Evolutionary conservation across 202 grass and related monocot species (phyloP).

Genomic region (Saccharum hybrid): DNA sequence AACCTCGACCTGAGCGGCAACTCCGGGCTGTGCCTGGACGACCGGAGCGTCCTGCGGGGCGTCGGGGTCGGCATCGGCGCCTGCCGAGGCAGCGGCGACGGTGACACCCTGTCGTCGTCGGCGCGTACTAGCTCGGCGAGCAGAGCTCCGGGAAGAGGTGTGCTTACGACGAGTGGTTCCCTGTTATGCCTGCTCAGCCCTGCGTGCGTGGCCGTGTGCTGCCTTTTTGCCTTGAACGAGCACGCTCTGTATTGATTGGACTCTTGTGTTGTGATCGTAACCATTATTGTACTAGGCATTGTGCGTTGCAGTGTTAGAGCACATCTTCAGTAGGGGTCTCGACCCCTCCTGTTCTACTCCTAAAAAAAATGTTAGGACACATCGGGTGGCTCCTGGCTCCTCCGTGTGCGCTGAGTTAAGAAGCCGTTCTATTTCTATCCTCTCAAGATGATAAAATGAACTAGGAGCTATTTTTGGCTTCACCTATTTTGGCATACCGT

Average conservation of each 20-base stretch:
- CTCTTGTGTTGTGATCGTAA: not conserved
- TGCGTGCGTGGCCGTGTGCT: conserved; percentile 18
- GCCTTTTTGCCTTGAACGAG: conserved; percentile 37
- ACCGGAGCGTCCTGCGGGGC: conserved; percentile 50
- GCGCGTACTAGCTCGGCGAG: not conserved
- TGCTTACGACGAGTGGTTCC: not conserved
- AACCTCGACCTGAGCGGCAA: conserved; percentile 94
- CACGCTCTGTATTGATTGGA: conserved; percentile 15
- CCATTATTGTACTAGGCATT: not conserved
- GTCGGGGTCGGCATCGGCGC: conserved; percentile 52
- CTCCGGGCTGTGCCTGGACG: conserved; percentile 73
- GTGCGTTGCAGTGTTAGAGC: not conserved
- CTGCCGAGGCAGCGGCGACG: conserved; percentile 31
- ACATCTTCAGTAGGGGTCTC: too few relatives aligned
- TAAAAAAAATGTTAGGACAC: too few relatives aligned
- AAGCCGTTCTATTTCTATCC: too few relatives aligned
- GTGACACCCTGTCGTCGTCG: conserved; percentile 7
- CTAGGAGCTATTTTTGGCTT: too few relatives aligned
- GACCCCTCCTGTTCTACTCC: too few relatives aligned
- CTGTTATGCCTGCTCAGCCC: conserved; percentile 26
- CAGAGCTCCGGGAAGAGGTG: not conserved
- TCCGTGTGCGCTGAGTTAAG: too few relatives aligned
- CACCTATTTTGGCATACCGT: too few relatives aligned
- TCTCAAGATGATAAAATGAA: too few relatives aligned
- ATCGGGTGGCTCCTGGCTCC: too few relatives aligned